phyloP scores from a whole-genome alignment of 306 rosid species.

The Acacia confusa region DNA sequence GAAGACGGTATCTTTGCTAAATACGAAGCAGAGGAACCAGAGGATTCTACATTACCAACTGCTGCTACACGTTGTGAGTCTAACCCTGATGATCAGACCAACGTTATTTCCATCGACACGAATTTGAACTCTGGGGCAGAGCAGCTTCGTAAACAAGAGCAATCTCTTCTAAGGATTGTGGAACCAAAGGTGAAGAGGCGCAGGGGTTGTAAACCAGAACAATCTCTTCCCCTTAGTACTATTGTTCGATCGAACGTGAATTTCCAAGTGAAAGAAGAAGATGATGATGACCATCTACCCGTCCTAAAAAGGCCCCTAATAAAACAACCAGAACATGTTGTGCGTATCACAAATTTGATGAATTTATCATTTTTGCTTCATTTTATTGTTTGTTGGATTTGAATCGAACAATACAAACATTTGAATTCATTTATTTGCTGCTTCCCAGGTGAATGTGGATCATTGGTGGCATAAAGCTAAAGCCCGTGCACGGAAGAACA shows the following conservation, averaged over 20 bases:
- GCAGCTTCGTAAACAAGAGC: not conserved
- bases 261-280: slow-evolving; percentile 10
- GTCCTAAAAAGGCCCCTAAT: not conserved
- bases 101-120: not conserved
- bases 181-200: not conserved
- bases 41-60: not conserved
- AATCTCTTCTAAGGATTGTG: not conserved
- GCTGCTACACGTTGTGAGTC: not conserved
- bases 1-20: slow-evolving; percentile 19
- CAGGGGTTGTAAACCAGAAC: slow-evolving; percentile 2
- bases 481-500: not conserved
- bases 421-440: slow-evolving; percentile 8
- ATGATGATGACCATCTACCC: slow-evolving; percentile 18
- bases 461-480: not conserved
- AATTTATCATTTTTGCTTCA: not conserved
- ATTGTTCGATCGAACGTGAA: not conserved
- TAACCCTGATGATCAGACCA: not conserved
- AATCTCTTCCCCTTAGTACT: not conserved
- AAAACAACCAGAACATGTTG: not conserved
- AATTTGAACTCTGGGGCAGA: slow-evolving; percentile 1
- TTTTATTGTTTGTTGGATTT: not conserved
- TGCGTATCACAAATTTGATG: slow-evolving; percentile 11
- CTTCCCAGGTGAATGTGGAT: slow-evolving; percentile 30
- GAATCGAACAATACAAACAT: not conserved
- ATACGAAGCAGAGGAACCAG: slow-evolving; percentile 10